Conservation (phyloP, 768 basidiomycete species). For the Tricholoma flavovirens region DNA sequence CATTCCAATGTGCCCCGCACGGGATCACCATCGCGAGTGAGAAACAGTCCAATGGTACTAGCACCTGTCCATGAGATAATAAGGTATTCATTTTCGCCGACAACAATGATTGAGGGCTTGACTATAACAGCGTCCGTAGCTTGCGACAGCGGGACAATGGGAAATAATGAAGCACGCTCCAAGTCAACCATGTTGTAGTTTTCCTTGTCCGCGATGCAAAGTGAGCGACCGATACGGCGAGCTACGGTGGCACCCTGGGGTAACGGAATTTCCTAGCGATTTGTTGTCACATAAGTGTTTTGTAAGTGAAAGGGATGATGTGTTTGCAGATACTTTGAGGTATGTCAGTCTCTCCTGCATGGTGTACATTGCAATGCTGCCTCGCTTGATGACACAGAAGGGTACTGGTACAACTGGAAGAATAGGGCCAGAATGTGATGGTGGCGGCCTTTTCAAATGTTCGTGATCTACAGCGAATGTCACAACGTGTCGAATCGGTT, state of each 20-base stretch:
- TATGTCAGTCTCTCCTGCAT: conserved; percentile 61
- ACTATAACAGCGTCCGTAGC: conserved; percentile 35
- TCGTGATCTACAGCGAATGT: conserved; percentile 80
- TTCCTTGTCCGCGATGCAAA: conserved; percentile 72
- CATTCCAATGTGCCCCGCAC: conserved; percentile 87
- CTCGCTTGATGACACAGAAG: conserved; percentile 69
- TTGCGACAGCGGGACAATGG: conserved; percentile 78
- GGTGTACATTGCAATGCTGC: conserved; percentile 54
- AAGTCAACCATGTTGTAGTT: conserved; percentile 79
- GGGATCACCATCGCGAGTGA: conserved; percentile 81
- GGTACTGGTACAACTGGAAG: conserved; percentile 49
- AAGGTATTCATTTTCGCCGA: conserved; percentile 77
- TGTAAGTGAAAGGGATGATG: not conserved
- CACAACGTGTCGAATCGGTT: conserved; percentile 76
- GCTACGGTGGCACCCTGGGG: conserved; percentile 54
- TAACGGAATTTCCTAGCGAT: conserved; percentile 62
- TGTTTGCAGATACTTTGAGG: conserved; percentile 40
- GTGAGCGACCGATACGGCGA: conserved; percentile 50
- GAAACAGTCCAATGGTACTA: conserved; percentile 79
- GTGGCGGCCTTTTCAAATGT: conserved; percentile 49
- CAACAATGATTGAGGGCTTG: conserved; percentile 70
- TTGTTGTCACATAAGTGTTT: not conserved
- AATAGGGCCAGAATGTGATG: conserved; percentile 32
- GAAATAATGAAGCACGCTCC: conserved; percentile 59
- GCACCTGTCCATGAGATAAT: conserved; percentile 80